phyloP scores from a whole-genome alignment of 2,329 filamentous ascomycete species.

The Beauveria pseudobassiana region DNA sequence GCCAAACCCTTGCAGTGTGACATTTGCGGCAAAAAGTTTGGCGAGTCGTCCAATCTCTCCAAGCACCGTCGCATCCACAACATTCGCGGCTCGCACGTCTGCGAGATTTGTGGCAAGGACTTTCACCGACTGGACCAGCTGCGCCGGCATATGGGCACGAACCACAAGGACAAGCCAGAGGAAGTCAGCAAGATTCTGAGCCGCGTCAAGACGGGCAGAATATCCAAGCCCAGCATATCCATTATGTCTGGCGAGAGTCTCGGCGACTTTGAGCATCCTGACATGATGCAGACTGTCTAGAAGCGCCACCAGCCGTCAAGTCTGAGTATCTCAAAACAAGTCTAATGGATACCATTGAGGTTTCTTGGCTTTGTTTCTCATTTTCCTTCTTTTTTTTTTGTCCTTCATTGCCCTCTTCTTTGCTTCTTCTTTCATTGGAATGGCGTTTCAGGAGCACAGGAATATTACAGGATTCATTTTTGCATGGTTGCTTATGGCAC shows the following conservation, averaged over 20 bases:
- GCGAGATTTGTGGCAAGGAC: slow-evolving; percentile 45
- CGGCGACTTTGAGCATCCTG: background rate
- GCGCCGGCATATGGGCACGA: slow-evolving; percentile 41
- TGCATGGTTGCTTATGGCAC: background rate
- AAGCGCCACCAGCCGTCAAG: background rate
- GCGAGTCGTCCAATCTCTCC: slow-evolving; percentile 59
- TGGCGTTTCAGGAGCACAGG: background rate
- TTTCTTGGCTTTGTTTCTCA: background rate
- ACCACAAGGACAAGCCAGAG: slow-evolving; percentile 23
- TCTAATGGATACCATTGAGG: background rate
- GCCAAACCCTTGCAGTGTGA: slow-evolving; percentile 55
- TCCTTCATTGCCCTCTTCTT: too few relatives aligned
- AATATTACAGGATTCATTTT: background rate
- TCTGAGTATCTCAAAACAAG: background rate
- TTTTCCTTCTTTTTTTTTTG: too few relatives aligned
- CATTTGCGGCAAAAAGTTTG: slow-evolving; percentile 51
- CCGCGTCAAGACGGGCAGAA: slow-evolving; percentile 11
- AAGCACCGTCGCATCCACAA: slow-evolving; percentile 59
- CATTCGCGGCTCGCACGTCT: slow-evolving; percentile 42
- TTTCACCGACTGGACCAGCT: slow-evolving; percentile 56
- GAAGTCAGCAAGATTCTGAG: slow-evolving; percentile 14
- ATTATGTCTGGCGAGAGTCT: background rate
- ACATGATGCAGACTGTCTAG: background rate
- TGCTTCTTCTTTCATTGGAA: background rate
- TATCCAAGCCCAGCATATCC: slow-evolving; percentile 3